Evolutionary conservation across 306 rosid species (phyloP), one percentile per base, ranked within the genome.

Genomic region (Geum urbanum): DNA sequence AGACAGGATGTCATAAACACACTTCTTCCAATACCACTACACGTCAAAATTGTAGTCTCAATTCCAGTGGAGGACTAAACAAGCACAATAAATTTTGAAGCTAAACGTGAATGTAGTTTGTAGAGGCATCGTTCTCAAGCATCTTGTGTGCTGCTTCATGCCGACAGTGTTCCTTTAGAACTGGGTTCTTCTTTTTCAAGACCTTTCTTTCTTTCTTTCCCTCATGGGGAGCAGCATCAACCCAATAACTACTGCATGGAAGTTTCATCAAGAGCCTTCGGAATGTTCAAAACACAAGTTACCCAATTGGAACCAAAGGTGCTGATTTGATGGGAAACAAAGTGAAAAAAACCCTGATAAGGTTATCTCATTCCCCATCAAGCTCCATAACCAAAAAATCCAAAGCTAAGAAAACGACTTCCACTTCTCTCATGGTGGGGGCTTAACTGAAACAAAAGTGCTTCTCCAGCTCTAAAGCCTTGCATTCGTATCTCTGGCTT

Each of bases 201-300:
- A 70, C 73, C 78, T 75, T 87, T 79, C 74, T 81, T 43, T 43
- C 37, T 32, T 32, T 32, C 40, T 57, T 57, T 57, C 63, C 63
- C 60, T 66, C 76, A 78, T 65, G 73, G 80, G 75, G 57, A 76
- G 40, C 46, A 70, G 80, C 82, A 78, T 72, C 70, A 65, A 60
- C 66, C 75, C 75, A 56, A 56, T 59, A 72, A 46, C 64, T 56
- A 32, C 75, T 64, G 82, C 79, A 74, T 71, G 73, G 51, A 74
- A 68, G 54, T 63, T 40, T 71, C 73, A 71, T 45, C 51, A 15
- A 37, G 37, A 78, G 71, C 14, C 61, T 72, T 78, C 66, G 69
- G 83, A 82, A 82, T 80, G 88, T 83, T 85, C 78, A 85, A 75
- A 67, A 67, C 67, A 87, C 56, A 83, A 81, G 89, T 77, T 72